Evolutionary conservation across 805 yeast genomes (phyloP), one percentile per base, ranked within the genome.

Genomic region (Ogataea zsoltii): DNA sequence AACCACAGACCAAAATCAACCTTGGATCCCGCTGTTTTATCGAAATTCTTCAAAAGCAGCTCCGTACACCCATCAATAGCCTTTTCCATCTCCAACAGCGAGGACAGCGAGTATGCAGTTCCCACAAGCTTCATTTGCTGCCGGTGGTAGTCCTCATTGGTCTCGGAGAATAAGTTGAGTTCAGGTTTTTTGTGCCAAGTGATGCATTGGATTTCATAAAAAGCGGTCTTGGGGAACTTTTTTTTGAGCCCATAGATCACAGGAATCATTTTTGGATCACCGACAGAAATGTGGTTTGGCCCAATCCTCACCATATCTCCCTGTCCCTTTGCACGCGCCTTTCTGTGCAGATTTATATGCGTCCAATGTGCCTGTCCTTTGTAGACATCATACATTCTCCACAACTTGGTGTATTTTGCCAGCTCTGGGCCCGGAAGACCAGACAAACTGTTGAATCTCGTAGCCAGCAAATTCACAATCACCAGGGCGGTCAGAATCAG

Each of bases 101-200:
- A 51, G 15, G 55, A 49, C 28, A 51, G 16, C 3, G 46, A 32
- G 38, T 49, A 51, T 5, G 53, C 49, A 31, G 37, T 49, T 9
- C 51, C 53, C 10, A 51, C 52, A 9, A 49, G 44, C 25, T 46
- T 51, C 51, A 51, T 50, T 38, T 47, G 54, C 18, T 38, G 47
- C 34, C 42, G 45, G 26, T 50, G 54, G 19, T 44, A 50, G 36
- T 50, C 46, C 34, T 47, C 54, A 38, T 48, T 37, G 7, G 45
- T 38, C 23, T 30, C 40, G 9, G 50, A 46, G 29, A 49, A 49
- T n/a, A 49, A 31, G 23, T 49, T 49, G 38, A 49, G 42, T 21
- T 45, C 50, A 9, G 53, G 50, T 17, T 41, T 49, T 28, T 47
- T 49, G 34, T 46, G 46, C 53, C 50, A 49, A 5, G 48, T 42